Base-by-base conservation (phyloP, 2,329 filamentous ascomycete species). In the Trichoderma koningiopsis region DNA sequence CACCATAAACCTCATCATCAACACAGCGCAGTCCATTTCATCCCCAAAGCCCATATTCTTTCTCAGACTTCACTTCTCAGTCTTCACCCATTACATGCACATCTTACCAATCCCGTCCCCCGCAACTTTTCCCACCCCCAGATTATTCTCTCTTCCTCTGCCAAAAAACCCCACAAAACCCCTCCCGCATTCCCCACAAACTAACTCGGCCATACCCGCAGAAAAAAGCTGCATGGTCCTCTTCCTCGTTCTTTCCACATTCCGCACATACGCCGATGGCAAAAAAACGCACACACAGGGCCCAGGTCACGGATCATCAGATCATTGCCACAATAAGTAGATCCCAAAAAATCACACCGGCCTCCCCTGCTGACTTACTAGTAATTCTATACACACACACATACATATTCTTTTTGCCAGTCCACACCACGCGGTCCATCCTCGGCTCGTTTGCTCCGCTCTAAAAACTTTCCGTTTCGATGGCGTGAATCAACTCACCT, bases 121-220 rank as follows among this genome's bases (percentile, higher is more conserved):
- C 14, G 6, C 40, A 43, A 43, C 3, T 14, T 8, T 43, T 43
- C 16, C 19, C 53, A 33, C 55, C 27, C 27, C 27, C 29, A 11
- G 29, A 57, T 24, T 55, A 16, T 29, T 29, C 29, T 19, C 16
- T 27, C 24, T 29, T 29, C 16, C 40, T 43, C 40, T 10, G 27
- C 37, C 16, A 19, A 37, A 37, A 43, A 47, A 43, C 27, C 67
- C 52, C 49, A 61, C 52, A 62, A 40, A 37, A 13, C 31, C 58
- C 61, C 33, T 56, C 68, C 22, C 33, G 11, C 56, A 59, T 57
- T 62, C 61, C 53, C 68, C 60, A 53, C 55, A 65, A 69, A 57
- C 62, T 57, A 33, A 69, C 68, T 69, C 68, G 68, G 68, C 60
- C 68, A 69, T 53, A 69, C 68, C 68, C 68, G 68, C 52, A 65